phyloP scores from a whole-genome alignment of 257 asterid genomes.

The Capsicum rhomboideum region DNA sequence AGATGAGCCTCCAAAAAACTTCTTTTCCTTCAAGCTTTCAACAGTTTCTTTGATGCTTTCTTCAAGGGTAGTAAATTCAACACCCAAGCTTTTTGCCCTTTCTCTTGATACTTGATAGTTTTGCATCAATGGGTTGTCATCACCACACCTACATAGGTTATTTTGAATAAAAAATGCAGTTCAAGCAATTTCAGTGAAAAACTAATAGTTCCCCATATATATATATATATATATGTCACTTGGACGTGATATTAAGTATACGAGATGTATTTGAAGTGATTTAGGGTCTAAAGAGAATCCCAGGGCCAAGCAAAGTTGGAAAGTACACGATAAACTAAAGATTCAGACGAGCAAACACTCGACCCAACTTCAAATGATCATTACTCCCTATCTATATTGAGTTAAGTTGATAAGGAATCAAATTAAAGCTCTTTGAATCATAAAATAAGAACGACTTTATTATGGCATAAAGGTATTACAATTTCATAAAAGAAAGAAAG shows the following conservation, averaged over 20 bases:
- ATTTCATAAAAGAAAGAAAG: not conserved
- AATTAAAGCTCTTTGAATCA: not conserved
- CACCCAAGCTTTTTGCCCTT: slow-evolving; percentile 45
- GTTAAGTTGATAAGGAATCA: not conserved
- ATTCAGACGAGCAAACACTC: not conserved
- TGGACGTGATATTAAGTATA: not conserved
- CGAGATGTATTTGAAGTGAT: not conserved
- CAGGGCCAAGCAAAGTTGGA: not conserved
- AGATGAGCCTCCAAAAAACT: slow-evolving; percentile 22
- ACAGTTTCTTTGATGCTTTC: slow-evolving; percentile 60
- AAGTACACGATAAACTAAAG: not conserved
- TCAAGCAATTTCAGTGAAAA: not conserved
- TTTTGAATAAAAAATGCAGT: not conserved
- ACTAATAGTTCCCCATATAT: not conserved
- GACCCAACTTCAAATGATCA: not conserved
- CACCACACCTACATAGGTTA: slow-evolving; percentile 46
- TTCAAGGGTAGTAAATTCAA: slow-evolving; percentile 52
- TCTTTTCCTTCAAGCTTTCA: slow-evolving; percentile 62
- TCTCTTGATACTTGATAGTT: slow-evolving; percentile 57
- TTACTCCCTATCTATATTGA: not conserved
- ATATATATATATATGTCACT: not conserved
- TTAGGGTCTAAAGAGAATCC: not conserved
- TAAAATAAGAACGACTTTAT: not conserved
- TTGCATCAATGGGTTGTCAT: slow-evolving; percentile 51
- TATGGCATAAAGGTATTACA: not conserved